Evolutionary conservation across 1,284 basidiomycete genomes (phyloP).

Genomic region (Albatrellus sp.): DNA sequence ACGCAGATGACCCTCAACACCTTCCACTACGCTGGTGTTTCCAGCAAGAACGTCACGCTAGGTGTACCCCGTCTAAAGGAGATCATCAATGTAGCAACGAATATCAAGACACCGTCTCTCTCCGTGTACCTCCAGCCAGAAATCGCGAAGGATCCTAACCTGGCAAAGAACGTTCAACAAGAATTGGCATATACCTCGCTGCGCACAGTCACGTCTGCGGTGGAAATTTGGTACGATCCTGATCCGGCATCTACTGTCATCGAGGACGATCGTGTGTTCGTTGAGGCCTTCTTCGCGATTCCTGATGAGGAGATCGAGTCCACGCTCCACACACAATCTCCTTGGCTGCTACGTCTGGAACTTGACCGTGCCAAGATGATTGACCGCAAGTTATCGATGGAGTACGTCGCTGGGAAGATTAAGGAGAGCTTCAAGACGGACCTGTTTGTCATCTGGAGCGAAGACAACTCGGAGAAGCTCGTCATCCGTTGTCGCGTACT

Average conservation of each 20-base stretch:
- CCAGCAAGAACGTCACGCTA: conserved; percentile 94
- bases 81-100: conserved; percentile 97
- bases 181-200: conserved; percentile 92
- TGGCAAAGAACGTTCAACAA: conserved; percentile 84
- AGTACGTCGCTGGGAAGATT: conserved; percentile 89
- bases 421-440: conserved; percentile 94
- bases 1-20: conserved; percentile 98
- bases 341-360: conserved; percentile 95
- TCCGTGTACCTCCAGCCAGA: conserved; percentile 80
- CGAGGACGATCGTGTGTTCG: conserved; percentile 92
- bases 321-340: conserved; percentile 86
- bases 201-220: conserved; percentile 88
- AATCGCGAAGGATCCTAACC: conserved; percentile 45
- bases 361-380: conserved; percentile 97
- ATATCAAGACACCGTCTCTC: conserved; percentile 96
- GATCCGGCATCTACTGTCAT: conserved; percentile 88
- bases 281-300: conserved; percentile 99
- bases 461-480: conserved; percentile 97
- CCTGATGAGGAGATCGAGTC: conserved; percentile 94
- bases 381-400: conserved; percentile 93
- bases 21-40: conserved; percentile 98
- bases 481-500: conserved; percentile 94
- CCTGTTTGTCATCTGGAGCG: conserved; percentile 96
- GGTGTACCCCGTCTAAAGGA: conserved; percentile 97
- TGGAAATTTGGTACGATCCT: conserved; percentile 98